These are phyloP conservation scores for Amaranthus cruentus DNA, from an alignment of 148 eudicot species.

Conservation along the genomic window DNA sequence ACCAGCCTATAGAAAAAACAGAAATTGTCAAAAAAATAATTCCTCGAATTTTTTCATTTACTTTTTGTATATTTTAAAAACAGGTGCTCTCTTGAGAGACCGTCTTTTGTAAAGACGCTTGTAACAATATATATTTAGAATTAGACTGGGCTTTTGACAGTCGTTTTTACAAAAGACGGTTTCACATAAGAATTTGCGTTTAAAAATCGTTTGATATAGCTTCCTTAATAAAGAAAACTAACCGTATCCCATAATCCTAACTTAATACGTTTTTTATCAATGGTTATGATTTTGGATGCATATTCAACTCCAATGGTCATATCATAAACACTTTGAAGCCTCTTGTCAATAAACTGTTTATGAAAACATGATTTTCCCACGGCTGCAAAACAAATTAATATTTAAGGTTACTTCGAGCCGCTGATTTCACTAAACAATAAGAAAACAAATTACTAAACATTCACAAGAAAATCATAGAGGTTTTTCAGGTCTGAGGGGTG, in stretches of 20 bases:
- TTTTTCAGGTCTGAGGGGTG: no score
- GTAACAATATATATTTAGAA: no score
- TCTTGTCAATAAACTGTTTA: constrained; percentile 73
- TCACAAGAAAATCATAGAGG: no score
- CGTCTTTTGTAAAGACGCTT: no score
- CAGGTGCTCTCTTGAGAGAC: no score
- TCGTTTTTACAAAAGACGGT: no score
- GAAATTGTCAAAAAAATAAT: neutral
- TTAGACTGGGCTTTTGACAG: no score
- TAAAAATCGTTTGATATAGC: no score
- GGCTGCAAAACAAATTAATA: constrained; percentile 25
- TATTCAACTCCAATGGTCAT: constrained; percentile 80
- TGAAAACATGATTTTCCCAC: constrained; percentile 73
- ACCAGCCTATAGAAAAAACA: constrained; percentile 45
- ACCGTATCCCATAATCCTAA: constrained; percentile 89
- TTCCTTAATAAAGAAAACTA: neutral
- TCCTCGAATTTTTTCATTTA: neutral
- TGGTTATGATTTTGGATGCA: constrained; percentile 66
- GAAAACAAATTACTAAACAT: neutral
- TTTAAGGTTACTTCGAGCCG: no score
- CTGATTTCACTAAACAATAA: neutral
- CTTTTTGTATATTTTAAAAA: neutral
- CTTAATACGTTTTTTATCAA: constrained; percentile 55
- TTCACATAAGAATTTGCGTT: no score
- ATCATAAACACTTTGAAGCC: constrained; percentile 80